Evolutionary conservation across 2,329 filamentous ascomycete species (phyloP).

Genomic region (Ophiostoma novo-ulmi): DNA sequence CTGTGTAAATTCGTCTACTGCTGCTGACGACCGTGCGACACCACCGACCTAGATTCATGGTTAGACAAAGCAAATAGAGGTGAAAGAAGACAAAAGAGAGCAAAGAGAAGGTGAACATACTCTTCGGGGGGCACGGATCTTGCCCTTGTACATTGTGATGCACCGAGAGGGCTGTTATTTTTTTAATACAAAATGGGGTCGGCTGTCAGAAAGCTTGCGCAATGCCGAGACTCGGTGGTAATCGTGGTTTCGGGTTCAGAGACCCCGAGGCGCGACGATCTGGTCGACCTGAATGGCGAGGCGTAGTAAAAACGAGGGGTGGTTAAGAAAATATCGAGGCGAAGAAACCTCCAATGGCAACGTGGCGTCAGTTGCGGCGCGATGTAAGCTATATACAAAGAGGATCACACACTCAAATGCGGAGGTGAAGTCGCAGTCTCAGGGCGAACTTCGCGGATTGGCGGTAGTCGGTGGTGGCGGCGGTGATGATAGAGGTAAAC

Average conservation of each 20-base stretch:
- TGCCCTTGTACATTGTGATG: conserved; percentile 36
- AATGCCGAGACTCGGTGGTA: neutral
- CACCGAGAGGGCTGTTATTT: neutral
- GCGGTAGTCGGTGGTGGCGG: neutral
- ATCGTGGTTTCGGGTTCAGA: neutral
- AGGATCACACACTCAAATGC: neutral
- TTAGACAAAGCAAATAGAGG: neutral
- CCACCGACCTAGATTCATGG: conserved; percentile 5
- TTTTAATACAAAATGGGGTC: neutral
- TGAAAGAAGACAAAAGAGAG: neutral
- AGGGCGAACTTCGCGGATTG: neutral
- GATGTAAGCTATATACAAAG: neutral
- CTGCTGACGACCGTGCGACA: conserved; percentile 4
- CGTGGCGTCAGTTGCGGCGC: neutral
- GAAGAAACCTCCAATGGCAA: neutral
- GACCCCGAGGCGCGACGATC: neutral
- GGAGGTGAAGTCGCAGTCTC: neutral
- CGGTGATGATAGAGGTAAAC: neutral
- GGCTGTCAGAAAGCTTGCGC: neutral
- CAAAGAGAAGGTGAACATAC: conserved; percentile 39
- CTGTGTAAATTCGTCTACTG: conserved; percentile 68
- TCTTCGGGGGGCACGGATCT: conserved; percentile 62
- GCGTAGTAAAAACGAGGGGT: neutral
- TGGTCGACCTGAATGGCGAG: neutral
- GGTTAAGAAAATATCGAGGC: neutral